phyloP scores from a whole-genome alignment of 208 protist genomes.

The Acanthamoeba divionensis region DNA sequence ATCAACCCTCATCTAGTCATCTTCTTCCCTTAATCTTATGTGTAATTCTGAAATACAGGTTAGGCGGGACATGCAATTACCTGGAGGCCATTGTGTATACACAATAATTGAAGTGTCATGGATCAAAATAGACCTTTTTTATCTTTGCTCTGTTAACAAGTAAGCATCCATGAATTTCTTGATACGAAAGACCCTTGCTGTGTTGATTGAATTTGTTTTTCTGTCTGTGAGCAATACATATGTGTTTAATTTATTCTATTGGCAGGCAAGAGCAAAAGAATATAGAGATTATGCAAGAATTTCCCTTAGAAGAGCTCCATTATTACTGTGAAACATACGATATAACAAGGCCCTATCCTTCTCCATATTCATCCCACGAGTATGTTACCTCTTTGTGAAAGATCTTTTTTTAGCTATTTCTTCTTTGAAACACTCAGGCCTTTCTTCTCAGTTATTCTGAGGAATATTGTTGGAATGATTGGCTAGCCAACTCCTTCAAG shows the following conservation, averaged over 20 bases:
- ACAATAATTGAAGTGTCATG: slow-evolving; percentile 62
- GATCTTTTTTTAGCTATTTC: neutral
- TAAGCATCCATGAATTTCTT: neutral
- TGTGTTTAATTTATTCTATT: neutral
- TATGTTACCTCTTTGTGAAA: neutral
- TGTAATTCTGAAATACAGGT: slow-evolving; percentile 20
- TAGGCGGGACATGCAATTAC: slow-evolving; percentile 24
- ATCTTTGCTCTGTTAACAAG: slow-evolving; percentile 27
- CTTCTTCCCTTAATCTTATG: neutral
- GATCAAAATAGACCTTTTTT: slow-evolving; percentile 61
- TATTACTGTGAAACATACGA: slow-evolving; percentile 79
- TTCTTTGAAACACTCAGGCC: neutral
- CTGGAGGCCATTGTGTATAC: slow-evolving; percentile 57
- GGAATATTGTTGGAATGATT: slow-evolving; percentile 79
- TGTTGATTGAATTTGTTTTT: neutral
- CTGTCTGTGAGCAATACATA: neutral
- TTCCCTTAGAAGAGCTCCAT: slow-evolving; percentile 73
- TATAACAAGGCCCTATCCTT: slow-evolving; percentile 74
- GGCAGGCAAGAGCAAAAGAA: slow-evolving; percentile 52
- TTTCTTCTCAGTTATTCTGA: neutral
- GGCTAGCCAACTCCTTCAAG: slow-evolving; percentile 67
- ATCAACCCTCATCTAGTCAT: neutral
- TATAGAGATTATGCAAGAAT: slow-evolving; percentile 63
- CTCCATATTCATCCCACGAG: slow-evolving; percentile 2
- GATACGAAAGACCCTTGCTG: too few relatives aligned